Base-by-base conservation (phyloP, 2,329 filamentous ascomycete genomes). In the Xylariaceae sp. region DNA sequence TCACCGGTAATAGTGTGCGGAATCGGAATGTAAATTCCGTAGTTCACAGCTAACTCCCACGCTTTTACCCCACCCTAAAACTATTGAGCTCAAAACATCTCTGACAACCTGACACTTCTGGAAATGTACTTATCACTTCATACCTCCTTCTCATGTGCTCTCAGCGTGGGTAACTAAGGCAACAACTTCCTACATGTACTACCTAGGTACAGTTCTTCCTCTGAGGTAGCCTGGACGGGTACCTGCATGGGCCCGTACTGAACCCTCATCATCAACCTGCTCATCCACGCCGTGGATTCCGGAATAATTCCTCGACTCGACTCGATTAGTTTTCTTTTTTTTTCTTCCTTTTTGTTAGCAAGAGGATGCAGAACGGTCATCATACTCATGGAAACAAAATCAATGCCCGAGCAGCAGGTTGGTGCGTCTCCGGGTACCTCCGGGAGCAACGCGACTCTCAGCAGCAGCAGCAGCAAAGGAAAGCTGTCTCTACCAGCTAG, bases 401-500 rank as follows among this genome's bases (percentile, higher is more conserved):
- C 62, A 49, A 60, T 58, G 30, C 67, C 69, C 47, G 70, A 71
- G 61, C 61, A 61, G 23, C 23, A 30, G 30, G 67, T 66, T 9
- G 64, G 63, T 47, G 58, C 67, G 34, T 71, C 70, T 47, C 69
- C 69, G 30, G 64, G 60, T 10, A 71, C 42, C 42, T 58, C 50
- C 57, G 37, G 37, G 37, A 7, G 64, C 62, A 30, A 30, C 23
- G 23, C 23, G 23, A 30, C 23, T 30, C 23, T 30, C 23, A 30
- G 23, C 23, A 30, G 23, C 23, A 30, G 23, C 23, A 30, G 5
- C 23, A 30, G 23, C 9, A 74, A 71, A 70, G 72, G 69, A 49
- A 81, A 75, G 66, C 75, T 85, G 37, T 78, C 87, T 67, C 83
- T 97, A 2, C 93, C 93, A 0, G 79, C 87, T 39, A 95, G 90